Evolutionary conservation across 345 rosid species (phyloP), one percentile per base, ranked within the genome.

Genomic region (Brassica juncea): DNA sequence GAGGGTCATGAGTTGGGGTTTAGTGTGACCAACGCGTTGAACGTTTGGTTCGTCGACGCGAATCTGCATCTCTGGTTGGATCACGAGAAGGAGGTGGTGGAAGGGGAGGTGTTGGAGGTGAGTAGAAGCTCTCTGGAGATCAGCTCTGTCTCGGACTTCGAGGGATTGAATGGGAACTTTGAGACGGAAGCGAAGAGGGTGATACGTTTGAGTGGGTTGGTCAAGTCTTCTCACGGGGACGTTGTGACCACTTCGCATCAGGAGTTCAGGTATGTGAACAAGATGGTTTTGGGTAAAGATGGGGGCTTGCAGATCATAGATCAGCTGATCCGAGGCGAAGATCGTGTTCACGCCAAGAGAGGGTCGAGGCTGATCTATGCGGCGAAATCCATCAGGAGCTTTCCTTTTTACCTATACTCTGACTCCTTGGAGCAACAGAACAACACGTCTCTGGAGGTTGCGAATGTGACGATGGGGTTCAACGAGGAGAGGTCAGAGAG

Each of bases 61-160:
- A 94, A 94, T 83, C 82, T 94, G 90, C 98, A 94, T 75, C 91
- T 94, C 64, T 94, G 98, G 97, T 80, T 92, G 85, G 88, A 85
- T 57, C 59, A 34, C 6, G 82, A 77, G 79, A 86, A 81, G 80
- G 57, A 66, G 3, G 84, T 59, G 35, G 92, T 89, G 1, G 70
- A 85, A 76, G 97, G 90, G 82, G 76, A 82, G 88, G 88, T 94
- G 61, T 64, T 88, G 80, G 85, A 80, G 77, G 76, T 82, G 4
- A 74, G 71, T 10, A 73, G 74, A 54, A 65, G 70, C 77, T 89
- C 94, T 72, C 80, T 82, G 34, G 66, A 28, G 25, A 60, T 82
- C 32, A 85, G 84, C 42, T 49, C 76, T n/a, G 77, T 71, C 16
- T 81, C 87, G 21, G 80, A 89, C 25, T 87, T 86, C 37, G 76